Evolutionary conservation across 768 basidiomycete genomes (phyloP).

Genomic region (Mycena maculata): DNA sequence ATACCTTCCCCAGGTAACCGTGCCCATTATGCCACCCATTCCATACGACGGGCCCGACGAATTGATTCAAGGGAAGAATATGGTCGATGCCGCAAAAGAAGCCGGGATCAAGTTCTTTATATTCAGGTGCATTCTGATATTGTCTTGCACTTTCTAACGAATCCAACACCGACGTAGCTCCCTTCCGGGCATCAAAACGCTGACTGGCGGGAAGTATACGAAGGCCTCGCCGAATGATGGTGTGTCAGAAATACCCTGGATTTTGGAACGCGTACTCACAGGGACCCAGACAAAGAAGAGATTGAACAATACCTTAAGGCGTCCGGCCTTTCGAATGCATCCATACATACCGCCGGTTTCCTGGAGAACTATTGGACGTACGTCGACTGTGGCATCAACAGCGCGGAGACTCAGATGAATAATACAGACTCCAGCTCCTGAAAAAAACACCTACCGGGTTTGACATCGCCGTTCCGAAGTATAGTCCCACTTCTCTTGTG

Average conservation of each 20-base stretch:
- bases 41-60: too few relatives aligned
- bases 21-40: too few relatives aligned
- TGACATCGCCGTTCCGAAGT: not conserved
- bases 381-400: not conserved
- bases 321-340: not conserved
- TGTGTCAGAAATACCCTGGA: not conserved
- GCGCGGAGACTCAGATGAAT: too few relatives aligned
- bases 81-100: too few relatives aligned
- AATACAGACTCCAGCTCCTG: not conserved
- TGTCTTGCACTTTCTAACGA: too few relatives aligned
- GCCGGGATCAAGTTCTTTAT: too few relatives aligned
- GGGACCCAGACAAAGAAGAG: not conserved
- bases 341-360: not conserved
- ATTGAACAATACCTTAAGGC: constrained; percentile 1
- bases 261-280: not conserved
- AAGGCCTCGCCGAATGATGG: not conserved
- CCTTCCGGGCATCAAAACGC: not conserved
- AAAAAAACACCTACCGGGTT: not conserved
- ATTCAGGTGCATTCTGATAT: too few relatives aligned
- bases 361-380: not conserved
- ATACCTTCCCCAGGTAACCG: too few relatives aligned
- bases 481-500: too few relatives aligned
- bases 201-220: not conserved
- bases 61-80: too few relatives aligned
- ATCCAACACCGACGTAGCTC: not conserved